phyloP scores from a whole-genome alignment of 2,329 filamentous ascomycete genomes.

The Magnaporthiopsis rhizophila region DNA sequence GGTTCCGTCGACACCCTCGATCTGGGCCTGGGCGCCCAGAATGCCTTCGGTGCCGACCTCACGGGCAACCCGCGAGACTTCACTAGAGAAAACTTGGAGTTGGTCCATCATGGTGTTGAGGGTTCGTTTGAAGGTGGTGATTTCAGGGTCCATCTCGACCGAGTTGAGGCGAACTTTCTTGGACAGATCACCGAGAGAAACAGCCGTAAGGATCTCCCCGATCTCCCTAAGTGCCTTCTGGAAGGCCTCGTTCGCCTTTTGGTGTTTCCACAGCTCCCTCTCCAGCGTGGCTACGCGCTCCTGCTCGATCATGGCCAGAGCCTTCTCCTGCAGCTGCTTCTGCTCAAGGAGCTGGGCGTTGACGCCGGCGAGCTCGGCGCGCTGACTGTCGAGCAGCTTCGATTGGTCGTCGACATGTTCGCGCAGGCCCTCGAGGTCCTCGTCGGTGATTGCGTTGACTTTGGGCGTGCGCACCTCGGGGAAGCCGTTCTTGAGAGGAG shows the following conservation, averaged over 20 bases:
- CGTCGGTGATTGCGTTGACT: constrained; percentile 59
- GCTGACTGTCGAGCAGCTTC: constrained; percentile 81
- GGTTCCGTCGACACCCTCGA: constrained; percentile 89
- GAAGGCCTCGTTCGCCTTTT: constrained; percentile 97
- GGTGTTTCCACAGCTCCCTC: constrained; percentile 90
- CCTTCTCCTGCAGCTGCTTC: constrained; percentile 74
- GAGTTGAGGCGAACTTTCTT: constrained; percentile 96
- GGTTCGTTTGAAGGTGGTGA: constrained; percentile 93
- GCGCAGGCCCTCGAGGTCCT: constrained; percentile 76
- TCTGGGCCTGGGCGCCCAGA: constrained; percentile 86
- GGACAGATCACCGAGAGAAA: constrained; percentile 88
- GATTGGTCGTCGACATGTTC: constrained; percentile 93
- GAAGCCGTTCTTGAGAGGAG: constrained; percentile 19
- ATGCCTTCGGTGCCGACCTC: constrained; percentile 96
- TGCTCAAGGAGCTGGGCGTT: constrained; percentile 81
- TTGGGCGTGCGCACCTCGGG: constrained; percentile 19
- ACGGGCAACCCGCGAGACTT: constrained; percentile 88
- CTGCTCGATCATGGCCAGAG: constrained; percentile 74
- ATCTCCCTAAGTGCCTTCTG: constrained; percentile 96
- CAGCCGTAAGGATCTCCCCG: constrained; percentile 92
- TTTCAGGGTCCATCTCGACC: constrained; percentile 96
- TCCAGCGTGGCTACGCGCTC: constrained; percentile 85
- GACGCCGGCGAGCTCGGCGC: constrained; percentile 76
- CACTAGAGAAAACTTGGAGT: constrained; percentile 89
- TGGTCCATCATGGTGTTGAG: constrained; percentile 99